Base-by-base conservation (phyloP, 805 yeast genomes). In the Pichia gijzeniarum region DNA sequence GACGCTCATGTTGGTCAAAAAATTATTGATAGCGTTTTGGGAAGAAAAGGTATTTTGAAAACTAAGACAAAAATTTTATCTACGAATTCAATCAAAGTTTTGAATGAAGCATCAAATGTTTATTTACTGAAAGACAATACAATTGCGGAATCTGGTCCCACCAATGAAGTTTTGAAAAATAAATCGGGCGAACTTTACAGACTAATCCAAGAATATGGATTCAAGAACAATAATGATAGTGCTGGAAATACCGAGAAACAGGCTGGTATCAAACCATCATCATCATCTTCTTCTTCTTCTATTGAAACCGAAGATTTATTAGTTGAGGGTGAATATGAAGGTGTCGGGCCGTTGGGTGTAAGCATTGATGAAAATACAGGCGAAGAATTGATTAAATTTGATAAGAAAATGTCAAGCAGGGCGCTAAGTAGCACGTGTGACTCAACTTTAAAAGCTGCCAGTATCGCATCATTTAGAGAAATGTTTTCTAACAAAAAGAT, bases 1-100 rank as follows among this genome's bases (percentile, higher is more conserved):
- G 99, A 91, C 66, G 96, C 90, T 56, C 98, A 91, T 62, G 99
- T 91, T 52, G 90, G 95, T 13, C 79, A 79, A 52, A 95, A 87
- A 57, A 71, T 91, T 56, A 80, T 87, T 54, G 82, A 81, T 8
- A 51, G 68, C 30, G 82, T 80, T 4, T 57, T 78, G 17, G 65
- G 70, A 28, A 56, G 42, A n/a, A 51, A 56, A 10, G 85, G 85
- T 25, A 49, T 80, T 12, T 60, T 80, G 40, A 63, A 65, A 7
- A 59, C 73, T 2, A 79, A 78, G 53, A 76, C 84, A 0, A 67
- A 74, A 31, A 64, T 80, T 31, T 63, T 80, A 42, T 71, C 82
- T 3, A 80, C 86, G 1, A 80, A 80, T 57, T 70, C 80, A 0
- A 68, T 78, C 5, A 63, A 72, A 30, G 78, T 80, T 8, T 66